Evolutionary conservation across 805 yeast genomes (phyloP).

Genomic region (Clavispora phyllophila): DNA sequence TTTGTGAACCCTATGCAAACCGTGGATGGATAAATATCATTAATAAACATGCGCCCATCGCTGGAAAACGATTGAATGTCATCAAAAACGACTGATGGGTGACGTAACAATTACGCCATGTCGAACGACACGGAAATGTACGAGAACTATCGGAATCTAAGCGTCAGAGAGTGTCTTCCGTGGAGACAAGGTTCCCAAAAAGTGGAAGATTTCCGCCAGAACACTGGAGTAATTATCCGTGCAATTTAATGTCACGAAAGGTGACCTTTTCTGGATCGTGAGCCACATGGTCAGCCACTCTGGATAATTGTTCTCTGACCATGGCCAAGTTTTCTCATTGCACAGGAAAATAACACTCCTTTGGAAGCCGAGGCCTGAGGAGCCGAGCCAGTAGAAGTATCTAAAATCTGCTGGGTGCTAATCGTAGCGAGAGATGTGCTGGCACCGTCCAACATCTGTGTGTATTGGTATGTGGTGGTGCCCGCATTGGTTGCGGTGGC

Average conservation of each 20-base stretch:
- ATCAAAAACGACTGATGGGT: no score
- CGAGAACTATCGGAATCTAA: slow-evolving; percentile 11
- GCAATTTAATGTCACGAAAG: no score
- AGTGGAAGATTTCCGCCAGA: background rate
- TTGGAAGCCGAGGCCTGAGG: background rate
- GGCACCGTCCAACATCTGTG: background rate
- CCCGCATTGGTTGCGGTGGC: background rate
- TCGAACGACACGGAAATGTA: slow-evolving; percentile 11
- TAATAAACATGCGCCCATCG: no score
- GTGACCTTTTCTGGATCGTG: no score
- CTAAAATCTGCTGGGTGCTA: slow-evolving; percentile 1
- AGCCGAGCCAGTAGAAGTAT: background rate
- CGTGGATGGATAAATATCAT: no score
- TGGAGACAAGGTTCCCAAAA: background rate
- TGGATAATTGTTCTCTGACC: background rate
- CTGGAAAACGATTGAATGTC: no score
- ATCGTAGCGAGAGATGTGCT: background rate
- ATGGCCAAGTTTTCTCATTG: background rate
- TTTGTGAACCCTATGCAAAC: no score
- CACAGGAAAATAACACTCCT: background rate
- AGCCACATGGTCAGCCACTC: background rate
- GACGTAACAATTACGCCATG: no score
- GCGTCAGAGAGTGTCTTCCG: slow-evolving; percentile 2
- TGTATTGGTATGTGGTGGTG: background rate
- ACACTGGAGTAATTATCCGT: no score